Base-by-base conservation (phyloP, 2,329 filamentous ascomycete genomes). In the Fusarium acutatum region DNA sequence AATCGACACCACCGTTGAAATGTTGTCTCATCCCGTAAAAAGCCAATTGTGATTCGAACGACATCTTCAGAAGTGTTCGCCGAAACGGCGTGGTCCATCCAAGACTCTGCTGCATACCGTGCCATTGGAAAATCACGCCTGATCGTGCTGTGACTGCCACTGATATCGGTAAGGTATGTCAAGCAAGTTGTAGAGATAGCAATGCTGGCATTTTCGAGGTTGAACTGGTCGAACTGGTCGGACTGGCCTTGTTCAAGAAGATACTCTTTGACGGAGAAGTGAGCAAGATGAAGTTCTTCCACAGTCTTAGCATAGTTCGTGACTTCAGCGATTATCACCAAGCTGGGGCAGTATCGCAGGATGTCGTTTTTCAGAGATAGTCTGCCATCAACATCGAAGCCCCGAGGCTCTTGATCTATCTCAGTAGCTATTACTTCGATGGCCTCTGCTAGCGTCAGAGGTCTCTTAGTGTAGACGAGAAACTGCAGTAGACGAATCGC, bases 381-480 rank as follows among this genome's bases (percentile, higher is more conserved):
- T 7, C 54, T 41, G 24, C 40, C 17, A 5, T 57, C n/a, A 14
- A 35, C 8, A 3, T 41, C 11, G n/a, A 57, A 57, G 12, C 9
- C 30, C 20, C 28, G 54, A 6, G 40, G 17, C 4, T 72, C 50
- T 1, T 13, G 28, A 1, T 63, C 43, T 2, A 20, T 3, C 24
- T 63, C 68, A 10, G 74, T 74, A 4, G 77, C 73, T 32, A 79
- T 67, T 4, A 78, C 53, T 18, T 79, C 75, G 14, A 64, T 44
- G 28, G 77, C 75, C 56, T 77, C 75, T 13, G 17, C 1, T 1
- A 79, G 17, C 24, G 8, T 63, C 12, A 79, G 50, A 41, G 77
- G 73, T 30, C 63, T 6, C 35, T 20, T 37, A 17, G 35, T 20
- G 17, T 37, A 3, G 35, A 37, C 35, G 18, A 37, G 35, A 37